Conservation (phyloP, 176 grass and related monocot genomes). For the Musa itinerans region DNA sequence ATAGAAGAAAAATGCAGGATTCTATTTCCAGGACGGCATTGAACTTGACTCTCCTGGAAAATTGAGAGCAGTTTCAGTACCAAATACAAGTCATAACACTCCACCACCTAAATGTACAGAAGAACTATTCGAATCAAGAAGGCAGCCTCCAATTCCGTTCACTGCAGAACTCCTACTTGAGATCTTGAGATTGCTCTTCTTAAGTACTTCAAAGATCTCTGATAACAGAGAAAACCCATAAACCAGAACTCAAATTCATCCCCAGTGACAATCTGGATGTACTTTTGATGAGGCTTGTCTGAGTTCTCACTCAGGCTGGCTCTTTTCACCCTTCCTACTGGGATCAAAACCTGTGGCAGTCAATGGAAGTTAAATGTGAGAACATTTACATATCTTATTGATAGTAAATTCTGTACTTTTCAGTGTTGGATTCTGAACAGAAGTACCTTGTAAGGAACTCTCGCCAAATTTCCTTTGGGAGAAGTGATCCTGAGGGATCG, state of each 20-base stretch:
- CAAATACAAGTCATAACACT: background rate
- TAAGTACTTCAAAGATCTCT: slow-evolving; percentile 1
- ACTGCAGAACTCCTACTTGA: background rate
- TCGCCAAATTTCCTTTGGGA: background rate
- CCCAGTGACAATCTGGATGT: background rate
- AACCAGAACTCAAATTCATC: slow-evolving; percentile 8
- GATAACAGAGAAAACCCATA: background rate
- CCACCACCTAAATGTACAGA: background rate
- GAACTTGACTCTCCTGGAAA: no score
- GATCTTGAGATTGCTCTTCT: background rate
- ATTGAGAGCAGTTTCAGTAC: no score
- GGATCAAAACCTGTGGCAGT: background rate
- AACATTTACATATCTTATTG: no score
- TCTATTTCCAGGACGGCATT: no score
- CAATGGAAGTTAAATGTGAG: background rate
- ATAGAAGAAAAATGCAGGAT: no score
- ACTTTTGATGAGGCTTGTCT: background rate
- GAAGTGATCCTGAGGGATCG: background rate
- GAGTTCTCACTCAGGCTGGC: background rate
- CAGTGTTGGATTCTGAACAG: background rate
- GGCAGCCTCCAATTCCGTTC: background rate
- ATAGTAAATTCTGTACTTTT: no score
- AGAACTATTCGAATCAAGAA: background rate
- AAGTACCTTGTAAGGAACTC: slow-evolving; percentile 8
- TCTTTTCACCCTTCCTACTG: background rate